Conservation (phyloP, 2,329 filamentous ascomycete genomes). For the Pseudophaeomoniella oleicola region DNA sequence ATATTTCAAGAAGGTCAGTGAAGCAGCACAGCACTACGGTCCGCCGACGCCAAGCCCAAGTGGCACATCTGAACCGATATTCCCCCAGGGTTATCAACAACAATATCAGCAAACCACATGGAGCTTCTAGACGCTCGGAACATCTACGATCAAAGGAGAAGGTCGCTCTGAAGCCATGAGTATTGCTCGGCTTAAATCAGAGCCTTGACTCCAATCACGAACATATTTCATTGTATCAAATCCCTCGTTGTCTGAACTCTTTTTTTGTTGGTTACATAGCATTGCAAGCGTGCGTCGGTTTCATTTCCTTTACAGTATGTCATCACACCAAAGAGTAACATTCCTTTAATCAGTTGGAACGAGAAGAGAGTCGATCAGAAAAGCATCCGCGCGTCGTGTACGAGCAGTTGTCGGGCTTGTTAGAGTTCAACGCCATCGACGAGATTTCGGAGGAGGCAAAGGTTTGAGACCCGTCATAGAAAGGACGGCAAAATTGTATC, state of each 20-base stretch:
- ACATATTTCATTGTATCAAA: not conserved
- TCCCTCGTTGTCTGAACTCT: too few relatives aligned
- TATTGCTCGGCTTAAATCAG: not conserved
- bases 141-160: not conserved
- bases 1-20: slow-evolving; percentile 14
- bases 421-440: not conserved
- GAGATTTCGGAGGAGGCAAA: not conserved
- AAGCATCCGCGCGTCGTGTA: too few relatives aligned
- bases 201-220: not conserved
- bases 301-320: not conserved
- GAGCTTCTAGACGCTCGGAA: not conserved
- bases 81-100: not conserved
- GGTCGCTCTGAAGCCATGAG: not conserved
- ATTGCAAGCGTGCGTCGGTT: not conserved
- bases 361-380: too few relatives aligned
- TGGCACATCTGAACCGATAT: not conserved
- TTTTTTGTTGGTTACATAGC: not conserved
- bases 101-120: not conserved
- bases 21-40: not conserved
- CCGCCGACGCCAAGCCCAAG: not conserved
- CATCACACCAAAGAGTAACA: not conserved
- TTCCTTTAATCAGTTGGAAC: not conserved
- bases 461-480: not conserved
- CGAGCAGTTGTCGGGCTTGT: too few relatives aligned
- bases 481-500: not conserved